Evolutionary conservation across 2,329 filamentous ascomycete genomes (phyloP).

Genomic region (Coniella lustricola): DNA sequence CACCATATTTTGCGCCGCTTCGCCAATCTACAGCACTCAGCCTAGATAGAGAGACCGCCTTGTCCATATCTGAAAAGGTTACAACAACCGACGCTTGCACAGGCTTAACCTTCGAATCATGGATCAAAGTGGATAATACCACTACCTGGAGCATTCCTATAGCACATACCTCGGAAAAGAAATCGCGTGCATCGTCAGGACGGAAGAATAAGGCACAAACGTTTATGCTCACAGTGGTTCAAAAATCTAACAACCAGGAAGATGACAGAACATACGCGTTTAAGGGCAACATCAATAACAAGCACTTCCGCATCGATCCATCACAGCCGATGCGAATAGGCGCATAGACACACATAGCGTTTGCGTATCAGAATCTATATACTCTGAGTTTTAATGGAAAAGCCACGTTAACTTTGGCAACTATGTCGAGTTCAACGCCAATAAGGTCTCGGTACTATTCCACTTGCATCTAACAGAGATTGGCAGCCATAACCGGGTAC

Average conservation of each 20-base stretch:
- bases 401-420: not conserved
- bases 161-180: not conserved
- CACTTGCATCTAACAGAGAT: not conserved
- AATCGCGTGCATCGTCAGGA: not conserved
- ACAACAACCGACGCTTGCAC: not conserved
- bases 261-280: not conserved
- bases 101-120: not conserved
- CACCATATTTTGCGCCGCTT: not conserved
- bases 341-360: not conserved
- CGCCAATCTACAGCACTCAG: not conserved
- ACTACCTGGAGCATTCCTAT: not conserved
- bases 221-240: not conserved
- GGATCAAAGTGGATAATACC: not conserved
- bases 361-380: not conserved
- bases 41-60: not conserved
- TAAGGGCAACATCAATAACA: not conserved
- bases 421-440: not conserved
- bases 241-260: not conserved
- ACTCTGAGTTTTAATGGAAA: not conserved
- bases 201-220: not conserved
- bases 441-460: not conserved
- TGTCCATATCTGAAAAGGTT: not conserved
- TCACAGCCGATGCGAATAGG: not conserved
- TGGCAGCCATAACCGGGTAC: not conserved
- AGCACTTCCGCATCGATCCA: not conserved